phyloP scores from a whole-genome alignment of 1,284 basidiomycete genomes.

The Mycena sp. region DNA sequence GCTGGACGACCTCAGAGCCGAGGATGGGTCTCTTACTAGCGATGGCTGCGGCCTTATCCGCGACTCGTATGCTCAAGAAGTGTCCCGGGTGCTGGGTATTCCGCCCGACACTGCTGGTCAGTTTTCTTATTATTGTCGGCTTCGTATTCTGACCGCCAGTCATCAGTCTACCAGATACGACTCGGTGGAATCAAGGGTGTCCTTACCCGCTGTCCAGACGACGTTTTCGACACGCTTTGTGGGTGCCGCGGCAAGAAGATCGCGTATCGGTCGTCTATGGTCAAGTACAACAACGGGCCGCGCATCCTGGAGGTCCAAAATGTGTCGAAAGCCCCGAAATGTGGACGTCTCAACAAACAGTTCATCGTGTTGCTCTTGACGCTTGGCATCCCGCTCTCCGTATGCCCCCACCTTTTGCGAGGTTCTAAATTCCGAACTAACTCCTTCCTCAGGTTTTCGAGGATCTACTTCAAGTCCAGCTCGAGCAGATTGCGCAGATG shows the following conservation, averaged over 20 bases:
- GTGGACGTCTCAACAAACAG: constrained; percentile 34
- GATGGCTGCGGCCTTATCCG: constrained; percentile 40
- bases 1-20: constrained; percentile 30
- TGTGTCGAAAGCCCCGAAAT: constrained; percentile 26
- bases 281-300: constrained; percentile 36
- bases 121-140: neutral
- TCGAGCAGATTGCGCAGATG: constrained; percentile 29
- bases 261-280: constrained; percentile 36
- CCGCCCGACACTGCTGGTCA: constrained; percentile 31
- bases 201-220: constrained; percentile 33
- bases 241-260: constrained; percentile 24
- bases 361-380: constrained; percentile 36
- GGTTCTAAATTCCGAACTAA: too few species aligned
- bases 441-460: constrained; percentile 19
- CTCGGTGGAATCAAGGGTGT: constrained; percentile 40
- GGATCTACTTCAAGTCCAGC: constrained; percentile 25
- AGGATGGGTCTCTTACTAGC: constrained; percentile 33
- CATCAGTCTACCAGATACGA: constrained; percentile 35
- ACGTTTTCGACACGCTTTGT: constrained; percentile 29
- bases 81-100: constrained; percentile 22
- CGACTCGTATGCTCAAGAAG: constrained; percentile 30
- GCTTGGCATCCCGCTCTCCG: constrained; percentile 24
- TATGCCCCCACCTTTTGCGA: neutral
- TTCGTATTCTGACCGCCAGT: neutral
- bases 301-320: constrained; percentile 33